phyloP scores from a whole-genome alignment of 257 asterid genomes.

The Solanum phureja region DNA sequence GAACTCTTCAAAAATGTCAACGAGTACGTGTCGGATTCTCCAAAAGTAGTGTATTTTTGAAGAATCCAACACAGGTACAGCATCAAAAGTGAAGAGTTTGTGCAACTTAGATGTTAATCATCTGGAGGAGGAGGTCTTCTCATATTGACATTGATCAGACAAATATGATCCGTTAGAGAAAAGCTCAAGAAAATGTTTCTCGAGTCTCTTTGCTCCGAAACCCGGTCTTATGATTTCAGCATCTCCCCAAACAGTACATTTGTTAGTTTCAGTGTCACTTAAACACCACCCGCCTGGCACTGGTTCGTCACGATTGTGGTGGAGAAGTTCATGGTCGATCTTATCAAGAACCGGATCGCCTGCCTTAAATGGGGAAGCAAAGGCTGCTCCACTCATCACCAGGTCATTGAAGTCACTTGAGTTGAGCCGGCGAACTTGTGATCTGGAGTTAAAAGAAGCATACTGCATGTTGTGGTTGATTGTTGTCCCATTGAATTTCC shows the following conservation, averaged over 20 bases:
- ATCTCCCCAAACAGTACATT: slow-evolving; percentile 81
- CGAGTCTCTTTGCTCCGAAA: slow-evolving; percentile 54
- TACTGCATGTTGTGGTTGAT: slow-evolving; percentile 60
- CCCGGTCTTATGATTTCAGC: slow-evolving; percentile 73
- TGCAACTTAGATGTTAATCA: neutral
- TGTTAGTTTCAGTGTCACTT: slow-evolving; percentile 31
- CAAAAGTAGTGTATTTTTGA: neutral
- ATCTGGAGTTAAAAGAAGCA: slow-evolving; percentile 30
- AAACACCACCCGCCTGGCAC: slow-evolving; percentile 96
- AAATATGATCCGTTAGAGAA: slow-evolving; percentile 24
- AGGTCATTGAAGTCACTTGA: slow-evolving; percentile 43
- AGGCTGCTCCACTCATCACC: slow-evolving; percentile 61
- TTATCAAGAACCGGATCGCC: slow-evolving; percentile 48
- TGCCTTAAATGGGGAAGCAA: slow-evolving; percentile 50
- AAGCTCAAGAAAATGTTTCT: slow-evolving; percentile 33
- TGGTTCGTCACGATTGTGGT: slow-evolving; percentile 32
- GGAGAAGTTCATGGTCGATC: slow-evolving; percentile 46
- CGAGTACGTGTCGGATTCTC: too few species aligned
- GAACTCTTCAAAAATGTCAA: neutral
- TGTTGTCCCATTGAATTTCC: slow-evolving; percentile 47
- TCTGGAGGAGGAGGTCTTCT: slow-evolving; percentile 1
- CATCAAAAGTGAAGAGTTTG: neutral
- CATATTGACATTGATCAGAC: slow-evolving; percentile 31
- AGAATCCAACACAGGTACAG: neutral
- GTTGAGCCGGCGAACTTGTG: slow-evolving; percentile 32